Evolutionary conservation across 2,329 filamentous ascomycete species (phyloP), one percentile per base, ranked within the genome.

Genomic region (Epichloe brachyelytri): DNA sequence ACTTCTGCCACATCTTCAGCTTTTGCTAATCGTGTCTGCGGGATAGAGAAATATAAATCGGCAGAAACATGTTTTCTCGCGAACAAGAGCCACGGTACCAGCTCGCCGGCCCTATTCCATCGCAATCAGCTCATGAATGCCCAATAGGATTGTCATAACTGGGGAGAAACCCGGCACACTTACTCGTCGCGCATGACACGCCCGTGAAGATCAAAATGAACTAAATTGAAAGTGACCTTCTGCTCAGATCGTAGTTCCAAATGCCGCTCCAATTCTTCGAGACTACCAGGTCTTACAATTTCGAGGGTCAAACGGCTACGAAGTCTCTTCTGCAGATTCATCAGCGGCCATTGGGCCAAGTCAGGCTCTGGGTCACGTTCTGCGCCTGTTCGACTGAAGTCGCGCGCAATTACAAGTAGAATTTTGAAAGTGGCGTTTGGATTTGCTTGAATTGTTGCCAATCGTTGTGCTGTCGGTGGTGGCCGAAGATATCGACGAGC

Each of bases 151-250:
- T 30, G 22, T 11, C 41, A 43, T 7, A 11, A 15, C 8, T 37
- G 3, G 6, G 19, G 8, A 2, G n/a, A 17, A 6, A 36, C 4
- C 6, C 8, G 19, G 6, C 11, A 17, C 33, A 59, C 60, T 53
- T 49, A 60, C 60, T 58, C 54, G 43, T 63, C 59, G 7, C 51
- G 49, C 52, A 56, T 55, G 17, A 63, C 57, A 19, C 56, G 56
- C 20, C 61, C 61, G 39, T 63, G 61, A 12, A 63, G 51, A 53
- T 63, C 61, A 46, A 63, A 63, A 38, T 63, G 61, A 12, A 63
- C 57, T 37, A 63, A 40, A 43, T 63, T 56, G 30, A 63, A 63
- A 15, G 54, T 46, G 37, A 62, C 48, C 3, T 57, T 59, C 22
- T 61, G 57, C 26, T 48, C 41, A 15, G 51, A 51, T 45, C 61